Evolutionary conservation across 2,329 filamentous ascomycete genomes (phyloP).

Genomic region (Stagonosporopsis chrysanthemi): DNA sequence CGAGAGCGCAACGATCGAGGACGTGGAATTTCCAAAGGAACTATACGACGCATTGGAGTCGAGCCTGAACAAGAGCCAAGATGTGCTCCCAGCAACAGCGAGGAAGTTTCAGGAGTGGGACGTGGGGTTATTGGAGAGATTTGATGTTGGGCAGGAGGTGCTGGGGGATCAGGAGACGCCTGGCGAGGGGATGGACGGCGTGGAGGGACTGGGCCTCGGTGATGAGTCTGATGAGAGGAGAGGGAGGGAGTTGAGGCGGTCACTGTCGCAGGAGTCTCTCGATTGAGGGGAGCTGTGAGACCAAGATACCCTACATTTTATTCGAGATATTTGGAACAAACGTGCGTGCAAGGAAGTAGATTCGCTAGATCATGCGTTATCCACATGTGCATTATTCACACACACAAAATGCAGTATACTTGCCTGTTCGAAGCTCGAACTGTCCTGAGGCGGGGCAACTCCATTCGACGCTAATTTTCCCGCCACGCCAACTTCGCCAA

Average conservation of each 20-base stretch:
- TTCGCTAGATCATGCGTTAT: too few relatives aligned
- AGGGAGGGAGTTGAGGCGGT: constrained; percentile 7
- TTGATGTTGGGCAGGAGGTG: constrained; percentile 42
- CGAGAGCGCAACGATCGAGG: constrained; percentile 57
- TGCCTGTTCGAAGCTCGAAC: not conserved
- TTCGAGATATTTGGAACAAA: not conserved
- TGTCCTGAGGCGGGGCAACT: constrained; percentile 9
- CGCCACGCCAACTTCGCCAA: constrained; percentile 21
- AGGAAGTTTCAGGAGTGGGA: constrained; percentile 71
- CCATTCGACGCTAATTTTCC: not conserved
- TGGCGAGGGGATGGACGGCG: not conserved
- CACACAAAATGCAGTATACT: not conserved
- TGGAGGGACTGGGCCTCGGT: not conserved
- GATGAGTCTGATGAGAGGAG: constrained; percentile 2
- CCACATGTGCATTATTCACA: too few relatives aligned
- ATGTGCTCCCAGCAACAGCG: constrained; percentile 63
- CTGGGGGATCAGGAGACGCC: constrained; percentile 2
- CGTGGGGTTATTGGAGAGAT: constrained; percentile 68
- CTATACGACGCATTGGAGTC: constrained; percentile 57
- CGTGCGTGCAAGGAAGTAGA: too few relatives aligned
- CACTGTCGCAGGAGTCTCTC: constrained; percentile 13
- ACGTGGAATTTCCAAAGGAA: constrained; percentile 59
- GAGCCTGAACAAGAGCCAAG: constrained; percentile 59
- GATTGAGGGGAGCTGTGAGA: not conserved
- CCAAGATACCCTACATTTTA: not conserved